Evolutionary conservation across 345 rosid species (phyloP), one percentile per base, ranked within the genome.

Genomic region (Euphorbia lathyris): DNA sequence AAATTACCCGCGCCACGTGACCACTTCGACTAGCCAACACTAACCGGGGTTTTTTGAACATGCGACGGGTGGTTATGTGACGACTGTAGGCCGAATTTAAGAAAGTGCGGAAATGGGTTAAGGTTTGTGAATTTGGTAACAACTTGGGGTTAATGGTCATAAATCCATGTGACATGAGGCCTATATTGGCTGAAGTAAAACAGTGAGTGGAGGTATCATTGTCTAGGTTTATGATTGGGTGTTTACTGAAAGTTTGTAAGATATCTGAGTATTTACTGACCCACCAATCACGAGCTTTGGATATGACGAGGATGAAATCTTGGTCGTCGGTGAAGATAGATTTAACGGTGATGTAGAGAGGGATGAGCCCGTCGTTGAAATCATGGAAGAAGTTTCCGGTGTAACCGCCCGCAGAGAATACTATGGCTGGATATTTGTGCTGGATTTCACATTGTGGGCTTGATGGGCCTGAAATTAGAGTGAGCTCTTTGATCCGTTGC

Each of bases 361-460:
- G 90, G 62, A 92, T 71, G 74, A 86, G 69, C 11, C 86, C 87
- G 30, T 92, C 96, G 45, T 65, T 80, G 75, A 89, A 89, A 22
- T 84, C 93, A 32, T 87, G 96, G 75, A 79, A 86, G 42, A 86
- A 76, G 79, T 76, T 89, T 29, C 93, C 93, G 1, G 90, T 84
- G 82, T 84, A 87, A 38, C 96, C 96, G 29, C 86, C 90, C 3
- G 83, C 77, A 56, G 84, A 81, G 72, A 86, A 86, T 36, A 81
- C 85, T 1, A 84, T 25, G 16, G 96, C 92, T 2, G 90, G 94
- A 12, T 29, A 76, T 9, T 68, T 58, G 69, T 85, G 85, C 25
- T 65, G 83, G 67, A 67, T 57, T 32, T 81, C 65, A 19, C 86
- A 80, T 30, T 47, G 19, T 22, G 73, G 65, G 57, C 76, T 30